These are phyloP conservation scores for Myochromella boudieri DNA, from an alignment of 768 basidiomycete genomes.

Conservation along the genomic window DNA sequence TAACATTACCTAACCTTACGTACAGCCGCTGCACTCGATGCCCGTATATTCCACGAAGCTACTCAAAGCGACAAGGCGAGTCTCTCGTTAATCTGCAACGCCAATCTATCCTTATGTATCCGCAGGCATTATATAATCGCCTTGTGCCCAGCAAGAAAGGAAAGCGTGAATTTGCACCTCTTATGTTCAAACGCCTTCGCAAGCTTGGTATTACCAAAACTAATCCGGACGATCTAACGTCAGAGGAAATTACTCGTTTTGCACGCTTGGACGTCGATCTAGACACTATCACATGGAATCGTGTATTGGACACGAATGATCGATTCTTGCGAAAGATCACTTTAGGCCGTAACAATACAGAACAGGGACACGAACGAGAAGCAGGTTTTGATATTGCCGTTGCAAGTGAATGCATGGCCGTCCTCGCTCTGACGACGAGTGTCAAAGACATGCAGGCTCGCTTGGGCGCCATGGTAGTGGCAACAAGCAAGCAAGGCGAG, in stretches of 20 bases:
- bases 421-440: slow-evolving; percentile 86
- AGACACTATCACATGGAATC: slow-evolving; percentile 95
- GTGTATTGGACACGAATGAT: slow-evolving; percentile 95
- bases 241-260: slow-evolving; percentile 88
- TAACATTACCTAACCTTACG: slow-evolving; percentile 1
- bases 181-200: slow-evolving; percentile 94
- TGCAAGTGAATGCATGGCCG: slow-evolving; percentile 98
- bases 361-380: slow-evolving; percentile 84
- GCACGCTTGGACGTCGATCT: slow-evolving; percentile 91
- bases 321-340: slow-evolving; percentile 94
- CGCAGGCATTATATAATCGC: slow-evolving; percentile 80
- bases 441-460: slow-evolving; percentile 89
- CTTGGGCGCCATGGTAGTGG: slow-evolving; percentile 96
- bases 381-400: slow-evolving; percentile 97
- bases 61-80: slow-evolving; percentile 89
- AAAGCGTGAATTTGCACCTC: slow-evolving; percentile 89
- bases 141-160: slow-evolving; percentile 93
- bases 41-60: slow-evolving; percentile 96
- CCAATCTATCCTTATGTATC: neutral
- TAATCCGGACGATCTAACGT: slow-evolving; percentile 86
- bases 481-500: slow-evolving; percentile 86
- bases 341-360: slow-evolving; percentile 87
- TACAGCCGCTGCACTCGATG: slow-evolving; percentile 91
- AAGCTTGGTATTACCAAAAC: slow-evolving; percentile 97
- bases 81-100: neutral